Evolutionary conservation across 2,329 filamentous ascomycete species (phyloP).

Genomic region (Cladosporium oxysporum): DNA sequence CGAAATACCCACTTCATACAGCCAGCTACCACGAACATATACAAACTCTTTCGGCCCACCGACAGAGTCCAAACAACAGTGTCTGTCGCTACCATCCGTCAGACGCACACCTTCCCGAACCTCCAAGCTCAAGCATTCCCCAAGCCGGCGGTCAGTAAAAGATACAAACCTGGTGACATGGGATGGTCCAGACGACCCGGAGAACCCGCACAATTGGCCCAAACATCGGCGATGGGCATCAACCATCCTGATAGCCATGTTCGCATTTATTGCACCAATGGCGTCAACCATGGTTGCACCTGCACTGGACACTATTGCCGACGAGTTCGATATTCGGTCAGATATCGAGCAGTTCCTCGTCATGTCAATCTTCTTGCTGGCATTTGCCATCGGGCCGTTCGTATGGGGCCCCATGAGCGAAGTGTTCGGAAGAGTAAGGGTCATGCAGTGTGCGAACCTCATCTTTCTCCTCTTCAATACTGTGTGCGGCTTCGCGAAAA

Average conservation of each 20-base stretch:
- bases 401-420: slow-evolving; percentile 35
- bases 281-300: slow-evolving; percentile 39
- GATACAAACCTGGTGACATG: slow-evolving; percentile 43
- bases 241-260: slow-evolving; percentile 42
- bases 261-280: slow-evolving; percentile 37
- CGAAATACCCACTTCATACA: not conserved
- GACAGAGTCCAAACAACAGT: not conserved
- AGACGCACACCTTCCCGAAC: not conserved
- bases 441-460: slow-evolving; percentile 35
- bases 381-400: slow-evolving; percentile 35
- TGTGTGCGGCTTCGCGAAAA: slow-evolving; percentile 36
- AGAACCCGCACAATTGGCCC: slow-evolving; percentile 47
- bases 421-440: slow-evolving; percentile 34
- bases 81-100: not conserved
- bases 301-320: slow-evolving; percentile 29
- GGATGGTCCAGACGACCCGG: slow-evolving; percentile 44
- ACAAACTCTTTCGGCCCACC: not conserved
- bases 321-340: slow-evolving; percentile 30
- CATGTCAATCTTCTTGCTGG: slow-evolving; percentile 37
- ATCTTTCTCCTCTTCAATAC: slow-evolving; percentile 37
- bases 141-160: slow-evolving; percentile 12
- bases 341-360: slow-evolving; percentile 32
- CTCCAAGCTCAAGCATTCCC: not conserved
- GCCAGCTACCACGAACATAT: not conserved
- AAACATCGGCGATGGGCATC: slow-evolving; percentile 44